Evolutionary conservation across 805 yeast species (phyloP).

Genomic region (Blastobotrys terrestris): DNA sequence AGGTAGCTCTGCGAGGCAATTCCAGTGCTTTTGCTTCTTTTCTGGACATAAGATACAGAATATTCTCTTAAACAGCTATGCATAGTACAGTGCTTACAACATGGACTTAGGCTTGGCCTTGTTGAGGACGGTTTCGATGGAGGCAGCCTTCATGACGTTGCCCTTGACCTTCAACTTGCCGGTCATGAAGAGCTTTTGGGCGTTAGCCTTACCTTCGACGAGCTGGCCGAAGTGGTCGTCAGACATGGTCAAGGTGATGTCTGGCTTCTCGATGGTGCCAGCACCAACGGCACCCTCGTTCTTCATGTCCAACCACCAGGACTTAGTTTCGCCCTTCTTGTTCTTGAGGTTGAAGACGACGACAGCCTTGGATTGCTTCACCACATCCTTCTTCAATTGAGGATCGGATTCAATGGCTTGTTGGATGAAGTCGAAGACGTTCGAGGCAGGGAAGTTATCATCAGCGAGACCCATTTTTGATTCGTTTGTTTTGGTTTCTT

Average conservation of each 20-base stretch:
- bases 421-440: slow-evolving; percentile 33
- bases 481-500: background rate
- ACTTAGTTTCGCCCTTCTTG: slow-evolving; percentile 49
- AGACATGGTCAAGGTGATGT: slow-evolving; percentile 56
- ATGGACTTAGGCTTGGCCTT: slow-evolving; percentile 36
- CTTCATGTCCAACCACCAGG: slow-evolving; percentile 68
- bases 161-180: slow-evolving; percentile 86
- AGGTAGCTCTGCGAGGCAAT: no score
- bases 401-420: slow-evolving; percentile 27
- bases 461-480: slow-evolving; percentile 12
- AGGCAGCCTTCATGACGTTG: slow-evolving; percentile 84
- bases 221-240: slow-evolving; percentile 69
- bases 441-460: slow-evolving; percentile 33
- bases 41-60: no score
- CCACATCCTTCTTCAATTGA: slow-evolving; percentile 27
- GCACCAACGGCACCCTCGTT: slow-evolving; percentile 46
- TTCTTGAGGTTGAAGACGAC: slow-evolving; percentile 64
- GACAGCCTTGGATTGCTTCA: slow-evolving; percentile 49
- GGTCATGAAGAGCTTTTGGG: slow-evolving; percentile 76
- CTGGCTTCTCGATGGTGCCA: slow-evolving; percentile 44
- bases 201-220: slow-evolving; percentile 72
- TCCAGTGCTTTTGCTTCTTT: no score
- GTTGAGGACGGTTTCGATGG: slow-evolving; percentile 63
- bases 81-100: background rate
- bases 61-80: background rate